These are phyloP conservation scores for Penicillium dipodomyicola DNA, from an alignment of 495 filamentous ascomycete genomes.

Conservation along the genomic window DNA sequence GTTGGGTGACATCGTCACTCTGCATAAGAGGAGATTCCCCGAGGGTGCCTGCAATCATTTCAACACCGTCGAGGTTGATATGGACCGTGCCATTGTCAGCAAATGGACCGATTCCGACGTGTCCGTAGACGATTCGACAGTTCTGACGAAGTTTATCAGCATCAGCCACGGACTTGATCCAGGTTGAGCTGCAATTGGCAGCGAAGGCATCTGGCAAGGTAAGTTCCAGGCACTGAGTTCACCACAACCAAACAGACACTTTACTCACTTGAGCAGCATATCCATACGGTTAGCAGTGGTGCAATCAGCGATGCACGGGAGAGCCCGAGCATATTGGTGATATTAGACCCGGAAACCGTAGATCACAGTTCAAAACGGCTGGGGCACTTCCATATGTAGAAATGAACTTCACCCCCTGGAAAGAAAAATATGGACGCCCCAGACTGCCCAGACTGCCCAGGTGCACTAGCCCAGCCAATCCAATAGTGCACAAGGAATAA, in stretches of 20 bases:
- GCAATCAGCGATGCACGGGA: not conserved
- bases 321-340: not conserved
- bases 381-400: not conserved
- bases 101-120: constrained; percentile 4
- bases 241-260: not conserved
- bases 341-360: not conserved
- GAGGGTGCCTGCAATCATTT: constrained; percentile 1
- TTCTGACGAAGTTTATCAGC: constrained; percentile 1
- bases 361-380: not conserved
- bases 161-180: constrained; percentile 1
- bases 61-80: constrained; percentile 7
- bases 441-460: not conserved
- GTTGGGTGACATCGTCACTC: not conserved
- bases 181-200: constrained; percentile 3
- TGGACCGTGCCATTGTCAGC: not conserved
- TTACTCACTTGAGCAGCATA: not conserved
- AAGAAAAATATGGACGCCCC: not conserved
- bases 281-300: not conserved
- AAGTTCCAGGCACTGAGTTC: not conserved
- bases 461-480: not conserved
- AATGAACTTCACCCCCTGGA: not conserved
- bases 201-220: not conserved
- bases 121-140: not conserved
- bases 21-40: not conserved
- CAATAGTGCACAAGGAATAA: not conserved